These are phyloP conservation scores for Suillus occidentalis DNA, from an alignment of 768 basidiomycete genomes.

Conservation along the genomic window DNA sequence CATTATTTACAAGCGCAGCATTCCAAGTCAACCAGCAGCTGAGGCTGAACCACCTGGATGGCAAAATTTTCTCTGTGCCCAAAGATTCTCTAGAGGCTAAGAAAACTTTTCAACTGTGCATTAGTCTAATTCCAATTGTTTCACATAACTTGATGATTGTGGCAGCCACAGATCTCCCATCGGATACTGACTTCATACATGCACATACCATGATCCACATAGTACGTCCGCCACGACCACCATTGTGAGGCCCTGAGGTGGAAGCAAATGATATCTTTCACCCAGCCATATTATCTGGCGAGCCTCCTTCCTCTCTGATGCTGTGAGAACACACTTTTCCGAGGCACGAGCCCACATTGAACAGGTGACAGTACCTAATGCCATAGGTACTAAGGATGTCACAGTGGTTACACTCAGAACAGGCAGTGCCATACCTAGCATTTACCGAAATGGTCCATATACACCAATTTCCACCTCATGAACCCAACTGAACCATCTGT, in stretches of 20 bases:
- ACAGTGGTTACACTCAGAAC: constrained; percentile 81
- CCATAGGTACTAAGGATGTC: constrained; percentile 63
- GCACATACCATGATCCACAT: neutral
- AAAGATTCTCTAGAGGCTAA: neutral
- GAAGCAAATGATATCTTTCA: neutral
- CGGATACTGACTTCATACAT: neutral
- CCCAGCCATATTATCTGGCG: neutral
- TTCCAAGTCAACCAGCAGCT: neutral
- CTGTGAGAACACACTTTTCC: constrained; percentile 39
- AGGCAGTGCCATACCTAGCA: constrained; percentile 80
- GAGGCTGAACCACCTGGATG: neutral
- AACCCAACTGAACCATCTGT: neutral
- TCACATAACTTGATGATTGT: neutral
- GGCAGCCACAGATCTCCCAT: neutral
- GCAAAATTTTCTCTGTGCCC: neutral
- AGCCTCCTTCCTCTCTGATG: neutral
- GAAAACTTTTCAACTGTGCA: neutral
- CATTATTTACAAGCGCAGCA: neutral
- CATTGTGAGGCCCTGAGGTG: neutral
- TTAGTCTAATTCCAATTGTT: neutral
- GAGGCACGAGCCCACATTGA: constrained; percentile 36
- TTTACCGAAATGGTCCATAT: constrained; percentile 79
- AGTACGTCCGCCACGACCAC: neutral
- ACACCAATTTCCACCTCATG: neutral
- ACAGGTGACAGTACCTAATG: constrained; percentile 13